Base-by-base conservation (phyloP, 192 early-diverging fungal species). In the Radiomyces spectabilis region DNA sequence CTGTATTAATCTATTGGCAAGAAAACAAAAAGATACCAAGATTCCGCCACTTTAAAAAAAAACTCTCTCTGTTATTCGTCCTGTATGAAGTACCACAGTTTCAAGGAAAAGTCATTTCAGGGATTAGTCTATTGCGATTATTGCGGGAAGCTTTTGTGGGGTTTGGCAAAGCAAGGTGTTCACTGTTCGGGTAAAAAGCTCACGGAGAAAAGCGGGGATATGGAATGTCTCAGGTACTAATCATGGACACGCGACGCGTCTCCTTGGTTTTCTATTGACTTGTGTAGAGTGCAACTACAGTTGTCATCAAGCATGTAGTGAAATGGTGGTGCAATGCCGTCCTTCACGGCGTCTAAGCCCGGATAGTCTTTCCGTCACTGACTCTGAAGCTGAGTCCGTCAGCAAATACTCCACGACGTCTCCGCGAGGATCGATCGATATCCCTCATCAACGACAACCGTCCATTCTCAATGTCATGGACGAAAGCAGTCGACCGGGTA, bases 351-450 rank as follows among this genome's bases (percentile, higher is more conserved):
- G 63, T 2, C 33, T 48, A 7, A 45, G 51, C 50, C 44, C 57
- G 16, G 63, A 58, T n/a, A 52, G 41, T 1, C 34, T 58, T 8
- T 53, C 57, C 16, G 57, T 65, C 1, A 65, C 63, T 9, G 63
- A 65, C 33, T 65, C 63, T 25, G 63, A 65, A 29, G 51, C 51
- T 19, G 59, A 61, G 35, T 54, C 51, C 13, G 21, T 65, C 38
- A 44, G 48, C 1, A 52, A 58, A 27, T 42, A 59, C 29, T 47
- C 53, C 5, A 55, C 42, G 1, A 25, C 44, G 25, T 63, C 63
- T 27, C 55, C 50, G 1, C 42, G 57, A 9, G 33, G 40, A 13
- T 52, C 56, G 0, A 25, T 53, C 5, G 57, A 58, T 19, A 37
- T 25, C 25, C 22, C 40, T 32, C 55, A 42, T 25, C 55, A 57